Base-by-base conservation (phyloP, 1,284 basidiomycete species). In the Marasmius sp. region DNA sequence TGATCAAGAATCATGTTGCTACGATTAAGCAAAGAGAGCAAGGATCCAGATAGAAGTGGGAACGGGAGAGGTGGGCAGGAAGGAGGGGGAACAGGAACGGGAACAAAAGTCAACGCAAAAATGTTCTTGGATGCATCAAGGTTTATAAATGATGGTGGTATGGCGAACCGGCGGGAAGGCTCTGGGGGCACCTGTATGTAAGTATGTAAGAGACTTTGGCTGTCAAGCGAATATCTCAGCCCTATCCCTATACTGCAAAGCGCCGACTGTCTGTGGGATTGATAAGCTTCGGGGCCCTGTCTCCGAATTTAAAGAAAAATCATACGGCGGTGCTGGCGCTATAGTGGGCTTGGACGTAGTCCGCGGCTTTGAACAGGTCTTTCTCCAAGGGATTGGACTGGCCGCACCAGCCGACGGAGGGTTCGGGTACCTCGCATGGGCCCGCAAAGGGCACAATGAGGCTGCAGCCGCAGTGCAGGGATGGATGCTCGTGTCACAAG, bases 1-100 rank as follows among this genome's bases (percentile, higher is more conserved):
- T 34, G 62, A 58, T 53, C 60, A 61, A 47, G 9, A 10, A 50
- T 58, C 61, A 62, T 62, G 11, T 16, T 10, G 18, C 53, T 59
- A 34, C 22, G 43, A 43, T 22, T 18, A 33, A 50, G 61, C 43
- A 57, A 47, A 20, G 45, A 61, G 61, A 43, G 20, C 56, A 52
- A 55, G 37, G 41, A 62, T 47, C 61, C 63, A 62, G 56, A 54
- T 56, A 27, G 27, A 27, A 27, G 27, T 5, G 5, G 27, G 5
- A 27, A 27, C 27, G 27, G 27, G 27, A 27, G 27, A 27, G 27
- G 27, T 27, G 27, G 27, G 45, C 18, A 16, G 36, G 43, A 39
- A 11, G 38, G 37, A 9, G 6, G 11, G 37, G 38, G n/a, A 18
- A 20, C 11, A 22, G 38, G 48, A 22, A 52, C 11, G 27, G 27